A percentile compares a stretch with the other conserved stretches of the same genome.
Evolutionary conservation across 208 protist species (phyloP).

Genomic region (Acanthamoeba triangularis): DNA sequence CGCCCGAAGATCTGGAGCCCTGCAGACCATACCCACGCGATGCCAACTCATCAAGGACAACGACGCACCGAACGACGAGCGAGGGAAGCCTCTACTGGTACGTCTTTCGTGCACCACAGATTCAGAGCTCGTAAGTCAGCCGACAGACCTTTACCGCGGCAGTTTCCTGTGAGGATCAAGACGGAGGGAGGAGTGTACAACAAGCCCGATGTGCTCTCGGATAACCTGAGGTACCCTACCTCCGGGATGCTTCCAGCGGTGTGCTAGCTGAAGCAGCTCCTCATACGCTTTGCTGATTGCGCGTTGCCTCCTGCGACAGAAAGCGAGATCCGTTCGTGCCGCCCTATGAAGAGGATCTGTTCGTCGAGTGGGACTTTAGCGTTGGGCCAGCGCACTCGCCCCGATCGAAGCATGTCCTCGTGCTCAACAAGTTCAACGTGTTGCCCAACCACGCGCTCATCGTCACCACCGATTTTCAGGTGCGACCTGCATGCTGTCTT

Average conservation of each 20-base stretch:
- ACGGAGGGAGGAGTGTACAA: background rate
- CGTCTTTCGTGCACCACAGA: background rate
- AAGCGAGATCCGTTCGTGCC: conserved; percentile 45
- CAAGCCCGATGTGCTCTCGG: conserved; percentile 8
- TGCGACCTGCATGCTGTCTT: background rate
- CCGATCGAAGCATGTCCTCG: background rate
- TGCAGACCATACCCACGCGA: conserved; percentile 1
- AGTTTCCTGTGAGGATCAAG: conserved; percentile 29
- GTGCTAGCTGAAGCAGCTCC: background rate
- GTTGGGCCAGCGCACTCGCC: background rate
- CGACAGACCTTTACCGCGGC: background rate
- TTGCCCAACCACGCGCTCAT: conserved; percentile 67
- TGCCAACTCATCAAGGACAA: background rate
- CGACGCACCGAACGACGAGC: background rate
- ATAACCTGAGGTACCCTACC: background rate
- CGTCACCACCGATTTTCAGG: conserved; percentile 56
- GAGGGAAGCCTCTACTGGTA: background rate
- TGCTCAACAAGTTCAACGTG: conserved; percentile 74
- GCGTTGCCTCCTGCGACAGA: background rate
- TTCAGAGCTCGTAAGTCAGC: background rate
- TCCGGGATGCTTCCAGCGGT: background rate
- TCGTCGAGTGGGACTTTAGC: conserved; percentile 49
- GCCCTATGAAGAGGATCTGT: conserved; percentile 64
- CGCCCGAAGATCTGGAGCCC: background rate
- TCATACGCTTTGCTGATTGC: no score